Percentiles rank a stretch among this genome's conserved stretches.
These are phyloP conservation scores for Tolypocladium cylindrosporum DNA, from an alignment of 2,329 filamentous ascomycete species.

Conservation along the genomic window DNA sequence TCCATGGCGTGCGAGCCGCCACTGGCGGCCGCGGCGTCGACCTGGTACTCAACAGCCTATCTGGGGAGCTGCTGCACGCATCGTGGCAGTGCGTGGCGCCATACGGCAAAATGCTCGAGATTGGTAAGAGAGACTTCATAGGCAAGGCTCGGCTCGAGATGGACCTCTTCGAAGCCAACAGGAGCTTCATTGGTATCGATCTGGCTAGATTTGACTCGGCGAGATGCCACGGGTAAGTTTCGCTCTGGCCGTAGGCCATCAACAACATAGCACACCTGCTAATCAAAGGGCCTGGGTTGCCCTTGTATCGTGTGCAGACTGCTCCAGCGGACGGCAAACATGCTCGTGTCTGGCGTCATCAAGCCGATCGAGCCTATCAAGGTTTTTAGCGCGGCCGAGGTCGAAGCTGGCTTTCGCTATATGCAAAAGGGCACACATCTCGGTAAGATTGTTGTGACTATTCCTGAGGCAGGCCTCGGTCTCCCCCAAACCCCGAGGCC, in stretches of 20 bases:
- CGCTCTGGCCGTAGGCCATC: no score
- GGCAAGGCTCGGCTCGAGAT: slow-evolving; percentile 30
- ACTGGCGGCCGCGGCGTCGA: slow-evolving; percentile 19
- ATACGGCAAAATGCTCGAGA: slow-evolving; percentile 24
- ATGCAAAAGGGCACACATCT: slow-evolving; percentile 11
- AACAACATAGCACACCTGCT: slow-evolving; percentile 5
- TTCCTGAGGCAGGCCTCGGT: slow-evolving; percentile 3
- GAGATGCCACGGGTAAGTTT: no score
- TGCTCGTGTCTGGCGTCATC: neutral
- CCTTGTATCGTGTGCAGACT: neutral
- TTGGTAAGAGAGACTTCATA: slow-evolving; percentile 22
- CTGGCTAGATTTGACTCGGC: no score
- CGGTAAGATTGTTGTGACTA: slow-evolving; percentile 9
- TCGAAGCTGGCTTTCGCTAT: slow-evolving; percentile 7
- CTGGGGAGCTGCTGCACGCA: slow-evolving; percentile 17
- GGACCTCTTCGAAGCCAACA: slow-evolving; percentile 26
- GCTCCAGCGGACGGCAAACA: neutral
- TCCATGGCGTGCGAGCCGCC: slow-evolving; percentile 8
- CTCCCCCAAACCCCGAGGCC: neutral
- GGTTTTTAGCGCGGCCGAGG: slow-evolving; percentile 5
- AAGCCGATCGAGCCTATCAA: slow-evolving; percentile 5
- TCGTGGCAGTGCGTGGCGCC: slow-evolving; percentile 23
- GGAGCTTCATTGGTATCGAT: slow-evolving; percentile 21
- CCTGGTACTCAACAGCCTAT: slow-evolving; percentile 18
- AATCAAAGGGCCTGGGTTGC: neutral